phyloP scores from a whole-genome alignment of 2,329 filamentous ascomycete species.

The Didymosphaeria variabile region DNA sequence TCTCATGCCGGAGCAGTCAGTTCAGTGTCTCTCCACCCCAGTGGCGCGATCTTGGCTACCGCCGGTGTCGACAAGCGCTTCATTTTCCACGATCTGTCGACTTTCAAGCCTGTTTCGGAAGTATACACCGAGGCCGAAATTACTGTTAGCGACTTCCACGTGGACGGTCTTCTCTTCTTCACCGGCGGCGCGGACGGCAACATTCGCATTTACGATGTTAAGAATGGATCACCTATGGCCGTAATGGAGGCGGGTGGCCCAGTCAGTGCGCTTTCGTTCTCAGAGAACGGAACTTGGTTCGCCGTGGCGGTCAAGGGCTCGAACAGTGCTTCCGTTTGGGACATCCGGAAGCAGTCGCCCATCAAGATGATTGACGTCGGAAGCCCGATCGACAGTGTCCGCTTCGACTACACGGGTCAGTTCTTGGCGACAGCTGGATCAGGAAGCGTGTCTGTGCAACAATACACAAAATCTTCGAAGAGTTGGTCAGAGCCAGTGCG shows the following conservation, averaged over 20 bases:
- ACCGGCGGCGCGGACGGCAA: conserved; percentile 81
- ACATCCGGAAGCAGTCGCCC: conserved; percentile 83
- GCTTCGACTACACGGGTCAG: conserved; percentile 96
- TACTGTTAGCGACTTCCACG: conserved; percentile 85
- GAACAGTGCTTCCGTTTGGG: conserved; percentile 84
- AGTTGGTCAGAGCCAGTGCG: conserved; percentile 87
- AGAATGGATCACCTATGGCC: conserved; percentile 78
- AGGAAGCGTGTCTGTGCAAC: conserved; percentile 83
- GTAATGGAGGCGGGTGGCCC: conserved; percentile 73
- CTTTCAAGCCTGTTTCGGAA: conserved; percentile 75
- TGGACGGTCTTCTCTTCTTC: conserved; percentile 93
- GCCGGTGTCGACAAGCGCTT: conserved; percentile 93
- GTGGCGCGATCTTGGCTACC: conserved; percentile 82
- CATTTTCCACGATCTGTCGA: conserved; percentile 82
- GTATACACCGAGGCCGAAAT: conserved; percentile 82
- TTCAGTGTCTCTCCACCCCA: conserved; percentile 81
- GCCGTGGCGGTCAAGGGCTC: conserved; percentile 82
- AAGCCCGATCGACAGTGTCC: conserved; percentile 75
- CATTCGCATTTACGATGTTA: conserved; percentile 89
- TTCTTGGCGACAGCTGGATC: conserved; percentile 85
- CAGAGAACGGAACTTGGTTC: conserved; percentile 97
- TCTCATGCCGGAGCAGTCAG: conserved; percentile 85
- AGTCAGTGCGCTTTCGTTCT: conserved; percentile 82
- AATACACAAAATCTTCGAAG: conserved; percentile 88
- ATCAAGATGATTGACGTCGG: conserved; percentile 89